Evolutionary conservation across 352 stramenopile species (phyloP).

Genomic region (Phytophthora pinifolia): DNA sequence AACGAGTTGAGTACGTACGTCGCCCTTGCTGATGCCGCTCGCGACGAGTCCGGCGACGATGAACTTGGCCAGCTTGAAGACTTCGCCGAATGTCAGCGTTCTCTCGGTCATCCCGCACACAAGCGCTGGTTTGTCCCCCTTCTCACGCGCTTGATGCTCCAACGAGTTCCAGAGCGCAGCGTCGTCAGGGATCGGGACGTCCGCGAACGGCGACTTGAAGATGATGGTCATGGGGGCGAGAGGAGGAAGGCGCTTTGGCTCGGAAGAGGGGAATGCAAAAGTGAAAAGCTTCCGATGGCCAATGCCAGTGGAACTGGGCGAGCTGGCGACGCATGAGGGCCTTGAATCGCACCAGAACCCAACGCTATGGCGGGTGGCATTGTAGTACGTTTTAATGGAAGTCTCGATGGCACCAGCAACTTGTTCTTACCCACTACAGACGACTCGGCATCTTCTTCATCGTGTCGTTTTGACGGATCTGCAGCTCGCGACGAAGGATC

Average conservation of each 20-base stretch:
- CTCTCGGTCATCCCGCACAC: conserved; percentile 42
- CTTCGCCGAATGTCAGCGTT: conserved; percentile 35
- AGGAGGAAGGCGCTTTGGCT: neutral
- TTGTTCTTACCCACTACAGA: no score
- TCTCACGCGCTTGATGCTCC: conserved; percentile 32
- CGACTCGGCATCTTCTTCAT: conserved; percentile 30
- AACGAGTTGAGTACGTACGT: conserved; percentile 32
- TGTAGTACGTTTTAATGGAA: no score
- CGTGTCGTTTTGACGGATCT: conserved; percentile 39
- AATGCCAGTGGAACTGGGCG: neutral
- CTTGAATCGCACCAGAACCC: neutral
- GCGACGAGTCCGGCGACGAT: conserved; percentile 35
- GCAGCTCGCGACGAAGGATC: conserved; percentile 88
- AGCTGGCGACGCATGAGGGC: neutral
- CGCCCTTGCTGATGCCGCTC: conserved; percentile 40
- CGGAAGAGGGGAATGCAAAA: conserved; percentile 19
- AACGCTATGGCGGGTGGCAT: neutral
- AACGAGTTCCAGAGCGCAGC: conserved; percentile 45
- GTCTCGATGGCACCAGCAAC: no score
- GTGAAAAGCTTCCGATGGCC: conserved; percentile 1
- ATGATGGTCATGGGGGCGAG: conserved; percentile 32
- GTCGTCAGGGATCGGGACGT: conserved; percentile 31
- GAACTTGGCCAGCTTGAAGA: conserved; percentile 20
- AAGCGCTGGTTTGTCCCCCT: conserved; percentile 31
- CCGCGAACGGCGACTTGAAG: conserved; percentile 40